Conservation (phyloP, 78 protist species). For the Dictyostelium capitatum region DNA sequence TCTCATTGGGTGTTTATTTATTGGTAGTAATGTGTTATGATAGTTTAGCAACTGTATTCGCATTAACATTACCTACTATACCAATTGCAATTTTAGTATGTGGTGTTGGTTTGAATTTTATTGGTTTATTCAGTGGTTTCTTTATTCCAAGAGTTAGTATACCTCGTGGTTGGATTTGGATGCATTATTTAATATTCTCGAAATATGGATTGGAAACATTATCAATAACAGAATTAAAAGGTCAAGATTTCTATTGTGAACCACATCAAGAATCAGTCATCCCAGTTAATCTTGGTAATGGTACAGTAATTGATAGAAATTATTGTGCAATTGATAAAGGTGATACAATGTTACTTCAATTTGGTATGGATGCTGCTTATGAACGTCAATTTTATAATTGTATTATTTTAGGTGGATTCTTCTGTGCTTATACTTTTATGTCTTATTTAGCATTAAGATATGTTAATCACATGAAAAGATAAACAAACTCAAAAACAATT, state of each 20-base stretch:
- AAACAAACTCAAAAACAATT: not conserved
- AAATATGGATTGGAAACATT: slow-evolving; percentile 62
- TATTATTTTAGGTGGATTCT: slow-evolving; percentile 14
- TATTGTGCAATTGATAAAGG: slow-evolving; percentile 54
- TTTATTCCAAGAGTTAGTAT: slow-evolving; percentile 24
- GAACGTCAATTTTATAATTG: slow-evolving; percentile 33
- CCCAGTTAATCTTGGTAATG: not conserved
- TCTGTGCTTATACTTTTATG: slow-evolving; percentile 22
- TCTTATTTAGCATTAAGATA: slow-evolving; percentile 41
- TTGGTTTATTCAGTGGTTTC: slow-evolving; percentile 76
- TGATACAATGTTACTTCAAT: slow-evolving; percentile 24
- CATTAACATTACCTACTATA: slow-evolving; percentile 53
- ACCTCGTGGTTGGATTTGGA: slow-evolving; percentile 55
- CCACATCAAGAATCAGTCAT: not conserved
- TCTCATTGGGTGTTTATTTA: slow-evolving; percentile 20
- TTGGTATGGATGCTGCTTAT: slow-evolving; percentile 11
- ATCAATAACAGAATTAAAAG: slow-evolving; percentile 24
- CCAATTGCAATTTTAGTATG: slow-evolving; percentile 40
- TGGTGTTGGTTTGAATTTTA: slow-evolving; percentile 58
- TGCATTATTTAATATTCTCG: slow-evolving; percentile 50
- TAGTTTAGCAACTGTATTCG: slow-evolving; percentile 37
- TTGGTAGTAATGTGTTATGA: slow-evolving; percentile 49
- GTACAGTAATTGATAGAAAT: not conserved
- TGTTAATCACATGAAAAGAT: slow-evolving; percentile 56
- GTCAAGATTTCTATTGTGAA: not conserved